Base-by-base conservation (phyloP, 805 yeast genomes). In the Yamadazyma takamatsuzukensis region DNA sequence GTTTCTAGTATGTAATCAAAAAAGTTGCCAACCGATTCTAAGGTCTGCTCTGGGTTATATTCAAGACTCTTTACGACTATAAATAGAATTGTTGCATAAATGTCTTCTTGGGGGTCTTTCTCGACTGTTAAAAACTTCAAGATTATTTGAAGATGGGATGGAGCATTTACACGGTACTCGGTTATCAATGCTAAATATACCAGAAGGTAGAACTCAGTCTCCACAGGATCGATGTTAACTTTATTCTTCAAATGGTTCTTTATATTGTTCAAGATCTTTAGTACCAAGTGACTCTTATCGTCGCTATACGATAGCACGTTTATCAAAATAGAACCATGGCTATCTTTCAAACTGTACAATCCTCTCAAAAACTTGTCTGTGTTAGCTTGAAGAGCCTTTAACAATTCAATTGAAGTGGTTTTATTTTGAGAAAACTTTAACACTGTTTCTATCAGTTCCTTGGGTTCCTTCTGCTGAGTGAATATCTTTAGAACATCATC, bases 51-150 rank as follows among this genome's bases (percentile, higher is more conserved):
- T 16, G 36, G 41, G 14, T 53, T 32, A 1, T 32, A 10, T 35
- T 52, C 49, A 11, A 55, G 28, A 18, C 40, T 35, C 17, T 48
- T 51, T 4, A 59, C 41, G 2, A 51, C 29, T 13, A 58, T 40
- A 18, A 59, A 36, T 14, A 58, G 32, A 4, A 51, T 36, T 7
- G 43, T 27, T 4, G 55, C 38, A 7, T 44, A 27, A 4, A 47
- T 24, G 2, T 49, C 34, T n/a, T 47, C 33, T 9, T 41, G 24
- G 6, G 36, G 34, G 7, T 30, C 31, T 4, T 29, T 29, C 6
- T 34, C 33, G 4, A 55, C 53, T 16, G 33, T 37, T 17, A 54
- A 37, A 10, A 42, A 40, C 2, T 36, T 19, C 4, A 59, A 41
- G 16, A 56, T 41, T 8, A 49, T 22, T 11, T 41, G 38, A 4